Percentiles rank a stretch among this genome's conserved stretches.
phyloP scores from a whole-genome alignment of 495 filamentous ascomycete species.

The Parmelia sp. region DNA sequence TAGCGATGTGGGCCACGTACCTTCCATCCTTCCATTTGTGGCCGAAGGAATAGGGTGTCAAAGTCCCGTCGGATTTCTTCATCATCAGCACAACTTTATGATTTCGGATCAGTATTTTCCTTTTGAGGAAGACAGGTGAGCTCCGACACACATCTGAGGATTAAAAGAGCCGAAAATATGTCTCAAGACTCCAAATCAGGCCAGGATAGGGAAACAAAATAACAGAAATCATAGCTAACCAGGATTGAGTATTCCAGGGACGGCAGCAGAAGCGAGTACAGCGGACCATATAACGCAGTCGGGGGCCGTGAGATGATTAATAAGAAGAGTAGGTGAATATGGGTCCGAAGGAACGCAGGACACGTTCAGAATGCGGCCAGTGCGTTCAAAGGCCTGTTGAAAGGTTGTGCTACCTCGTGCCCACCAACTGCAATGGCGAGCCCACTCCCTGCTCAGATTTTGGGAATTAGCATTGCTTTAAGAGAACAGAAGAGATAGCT shows the following conservation, averaged over 20 bases:
- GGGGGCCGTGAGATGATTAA: conserved; percentile 88
- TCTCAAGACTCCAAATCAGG: no score
- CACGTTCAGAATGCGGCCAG: conserved; percentile 90
- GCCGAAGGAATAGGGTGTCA: conserved; percentile 84
- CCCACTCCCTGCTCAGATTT: conserved; percentile 56
- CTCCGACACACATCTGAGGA: no score
- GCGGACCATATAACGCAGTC: conserved; percentile 99
- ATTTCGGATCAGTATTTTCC: no score
- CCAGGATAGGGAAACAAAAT: no score
- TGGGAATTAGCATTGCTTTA: not conserved
- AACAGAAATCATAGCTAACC: no score
- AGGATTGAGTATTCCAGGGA: conserved; percentile 87
- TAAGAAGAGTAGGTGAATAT: conserved; percentile 82
- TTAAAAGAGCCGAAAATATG: no score
- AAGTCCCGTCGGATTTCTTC: conserved; percentile 67
- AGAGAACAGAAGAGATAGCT: no score
- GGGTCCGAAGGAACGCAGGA: conserved; percentile 96
- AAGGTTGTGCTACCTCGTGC: conserved; percentile 86
- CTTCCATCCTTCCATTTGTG: conserved; percentile 98
- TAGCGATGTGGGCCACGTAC: not conserved
- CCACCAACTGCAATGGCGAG: conserved; percentile 79
- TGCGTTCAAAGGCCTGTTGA: conserved; percentile 87
- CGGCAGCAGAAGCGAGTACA: conserved; percentile 88
- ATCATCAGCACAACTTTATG: conserved; percentile 97
- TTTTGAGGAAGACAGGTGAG: no score